These are phyloP conservation scores for Zygnema cylindricum DNA, from an alignment of 139 green algal species.

Conservation along the genomic window DNA sequence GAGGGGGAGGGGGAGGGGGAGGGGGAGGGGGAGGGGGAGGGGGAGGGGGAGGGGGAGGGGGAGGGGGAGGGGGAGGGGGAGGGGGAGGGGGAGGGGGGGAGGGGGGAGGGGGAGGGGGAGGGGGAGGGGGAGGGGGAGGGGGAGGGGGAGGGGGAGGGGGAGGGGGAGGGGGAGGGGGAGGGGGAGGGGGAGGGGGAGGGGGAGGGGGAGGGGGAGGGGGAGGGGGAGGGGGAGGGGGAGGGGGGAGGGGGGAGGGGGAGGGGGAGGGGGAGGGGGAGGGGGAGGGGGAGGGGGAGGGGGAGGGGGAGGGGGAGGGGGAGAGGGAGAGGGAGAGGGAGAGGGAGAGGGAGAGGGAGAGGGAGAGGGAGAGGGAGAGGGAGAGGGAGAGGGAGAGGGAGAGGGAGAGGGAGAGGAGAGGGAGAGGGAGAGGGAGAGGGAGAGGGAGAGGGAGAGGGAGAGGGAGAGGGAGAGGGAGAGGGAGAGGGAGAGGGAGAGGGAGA, in stretches of 20 bases:
- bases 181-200: slow-evolving; percentile 5
- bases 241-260: not conserved
- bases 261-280: not conserved
- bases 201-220: not conserved
- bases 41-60: too few relatives aligned
- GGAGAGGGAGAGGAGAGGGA: not conserved
- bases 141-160: too few relatives aligned
- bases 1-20: too few relatives aligned
- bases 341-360: not conserved
- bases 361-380: not conserved
- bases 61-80: too few relatives aligned
- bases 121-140: too few relatives aligned
- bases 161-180: too few relatives aligned
- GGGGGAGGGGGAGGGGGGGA: too few relatives aligned
- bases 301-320: not conserved
- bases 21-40: too few relatives aligned
- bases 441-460: not conserved
- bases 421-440: not conserved
- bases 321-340: not conserved
- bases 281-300: not conserved
- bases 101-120: too few relatives aligned
- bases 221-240: not conserved
- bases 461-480: not conserved
- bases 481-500: slow-evolving; percentile 1
- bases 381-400: not conserved